Base-by-base conservation (phyloP, 2,329 filamentous ascomycete species). In the Calonectria pauciramosa region DNA sequence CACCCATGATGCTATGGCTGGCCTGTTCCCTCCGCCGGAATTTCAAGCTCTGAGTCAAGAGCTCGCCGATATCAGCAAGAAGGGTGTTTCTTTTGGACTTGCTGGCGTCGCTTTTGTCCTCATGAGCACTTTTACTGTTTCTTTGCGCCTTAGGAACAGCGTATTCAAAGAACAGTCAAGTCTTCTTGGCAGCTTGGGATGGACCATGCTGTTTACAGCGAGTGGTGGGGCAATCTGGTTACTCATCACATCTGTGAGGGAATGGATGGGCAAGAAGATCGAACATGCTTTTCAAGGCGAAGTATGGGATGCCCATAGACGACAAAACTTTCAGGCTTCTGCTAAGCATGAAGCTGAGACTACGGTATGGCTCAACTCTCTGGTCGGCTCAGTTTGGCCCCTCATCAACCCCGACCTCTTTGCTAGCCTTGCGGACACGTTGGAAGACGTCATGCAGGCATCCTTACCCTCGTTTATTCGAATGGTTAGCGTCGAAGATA, bases 391-490 rank as follows among this genome's bases (percentile, higher is more conserved):
- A 1, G 89, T 95, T 7, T 95, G 94, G 94, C 93, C 93, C 0
- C 87, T 96, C 36, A 89, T 95, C 80, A 95, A 95, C 80, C 94
- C 94, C 0, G 94, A 95, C 78, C 87, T 96, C 2, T 95, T 95
- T 79, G 88, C 90, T 1, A 91, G 91, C 41, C 83, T 95, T 2
- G 90, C 91, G 0, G 94, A 95, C 79, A 94, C 91, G 34, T 88
- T 96, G 5, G 94, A 95, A 83, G 94, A 95, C 82, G 92, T 95
- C 63, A 95, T 95, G 94, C 94, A 95, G 84, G 93, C 94, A 3
- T 94, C 92, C 11, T 85, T 95, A 23, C 93, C 94, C 0, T 91
- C 89, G 71, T 83, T 94, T 44, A 89, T 95, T 38, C 91, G 93
- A 63, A 95, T 95, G 93, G 92, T 95, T 54, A 93, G 92, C 68